Evolutionary conservation across 768 basidiomycete species (phyloP), one percentile per base, ranked within the genome.

Genomic region (Phylloporus scabripes): DNA sequence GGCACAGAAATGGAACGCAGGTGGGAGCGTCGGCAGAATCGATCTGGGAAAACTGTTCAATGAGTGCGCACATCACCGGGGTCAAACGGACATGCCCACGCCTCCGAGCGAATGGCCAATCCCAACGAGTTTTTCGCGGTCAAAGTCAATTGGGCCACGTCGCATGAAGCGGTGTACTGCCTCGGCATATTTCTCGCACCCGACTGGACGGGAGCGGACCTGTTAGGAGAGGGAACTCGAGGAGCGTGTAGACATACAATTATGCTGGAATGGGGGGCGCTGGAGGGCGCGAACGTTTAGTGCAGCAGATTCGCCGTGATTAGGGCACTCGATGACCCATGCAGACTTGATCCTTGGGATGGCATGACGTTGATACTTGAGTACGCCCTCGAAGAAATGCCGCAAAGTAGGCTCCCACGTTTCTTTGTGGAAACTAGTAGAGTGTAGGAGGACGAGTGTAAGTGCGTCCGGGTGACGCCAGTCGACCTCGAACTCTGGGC

Each of bases 371-470:
- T 39, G 38, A 21, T 23, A 20, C 23, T 57, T 20, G 5, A 48
- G 45, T n/a, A 56, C 2, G 33, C 70, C 60, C 0, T 63, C 39
- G 43, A 83, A 79, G 20, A 87, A 54, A 12, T 67, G 68, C 20
- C 72, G 70, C 12, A 86, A 54, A 4, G 77, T 74, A 1, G 84
- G 81, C 53, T 83, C 81, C 82, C 81, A 86, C 2, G 77, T 81
- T 66, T 87, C 84, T 61, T 85, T 85, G 68, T 84, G 83, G 57
- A 83, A 86, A 61, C 83, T 82, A 2, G 84, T 85, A 4, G 82
- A 79, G 60, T 86, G 84, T 2, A 84, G 67, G n/a, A 83, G 58
- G 28, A 85, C 66, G 29, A 85, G 69, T 0, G 83, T 84, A 50
- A 77, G 59, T 5, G 75, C 80, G 31, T 73, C 65, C 6, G 67